Evolutionary conservation across 2,329 filamentous ascomycete genomes (phyloP), one percentile per base, ranked within the genome.

Genomic region (Amauroascus verrucosus): DNA sequence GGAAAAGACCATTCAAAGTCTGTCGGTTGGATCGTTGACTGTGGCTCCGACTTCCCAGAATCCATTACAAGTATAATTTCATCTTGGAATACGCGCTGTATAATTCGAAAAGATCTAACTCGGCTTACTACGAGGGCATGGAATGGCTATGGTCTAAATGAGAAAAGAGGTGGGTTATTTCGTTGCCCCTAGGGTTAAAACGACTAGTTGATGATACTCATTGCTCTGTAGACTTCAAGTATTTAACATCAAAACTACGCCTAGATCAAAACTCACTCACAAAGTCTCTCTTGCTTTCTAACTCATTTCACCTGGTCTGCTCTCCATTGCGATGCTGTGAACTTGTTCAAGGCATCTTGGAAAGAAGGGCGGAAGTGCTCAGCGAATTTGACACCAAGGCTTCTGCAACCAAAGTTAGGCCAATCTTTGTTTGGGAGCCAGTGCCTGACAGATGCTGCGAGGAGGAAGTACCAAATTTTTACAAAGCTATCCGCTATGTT

Each of bases 361-460:
- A 75, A 3, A 65, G 73, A 44, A 77, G 82, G 47, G 61, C 68
- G 32, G 62, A 65, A 41, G 57, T 72, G 32, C 62, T 56, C 14
- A 56, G 57, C 38, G 56, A 60, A 32, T 61, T 60, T 37, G 62
- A 63, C 40, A 53, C 64, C 53, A 41, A 68, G 13, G 57, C 68
- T 0, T 56, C 60, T 3, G 65, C 69, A 44, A 56, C 62, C 9
- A 75, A 74, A 59, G 62, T 73, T 0, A 78, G 79, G 46, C 86
- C 90, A 1, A 70, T 89, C 6, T 88, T 96, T 66, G 81, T 97
- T 50, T 98, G 91, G 91, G 93, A 98, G 67, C 93, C 93, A 0
- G 86, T 96, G 1, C 93, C 93, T 1, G 88, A 96, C 68, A 77
- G 88, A 1, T 96, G 90, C 67, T 84, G 79, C 0, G 83, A 88